Evolutionary conservation across 768 basidiomycete genomes (phyloP).

Genomic region (Lentinus tigrinus): DNA sequence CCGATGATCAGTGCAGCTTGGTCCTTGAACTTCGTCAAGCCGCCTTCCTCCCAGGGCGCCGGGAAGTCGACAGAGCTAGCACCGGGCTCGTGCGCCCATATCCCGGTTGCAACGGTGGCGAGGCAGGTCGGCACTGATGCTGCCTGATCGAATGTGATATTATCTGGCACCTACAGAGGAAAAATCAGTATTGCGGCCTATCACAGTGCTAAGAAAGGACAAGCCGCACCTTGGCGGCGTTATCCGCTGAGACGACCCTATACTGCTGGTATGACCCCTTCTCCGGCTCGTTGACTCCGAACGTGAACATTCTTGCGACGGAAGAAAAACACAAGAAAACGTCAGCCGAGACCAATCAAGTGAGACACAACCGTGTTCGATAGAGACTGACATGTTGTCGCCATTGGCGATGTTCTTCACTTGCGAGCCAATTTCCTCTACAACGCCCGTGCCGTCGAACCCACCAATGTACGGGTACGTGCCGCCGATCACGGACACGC

Average conservation of each 20-base stretch:
- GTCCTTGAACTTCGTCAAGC: neutral
- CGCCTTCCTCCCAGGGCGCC: slow-evolving; percentile 7
- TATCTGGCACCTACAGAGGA: slow-evolving; percentile 24
- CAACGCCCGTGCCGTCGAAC: slow-evolving; percentile 32
- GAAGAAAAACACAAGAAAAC: neutral
- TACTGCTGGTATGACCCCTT: slow-evolving; percentile 26
- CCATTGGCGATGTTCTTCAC: slow-evolving; percentile 38
- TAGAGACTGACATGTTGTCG: slow-evolving; percentile 45
- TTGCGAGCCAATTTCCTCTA: slow-evolving; percentile 38
- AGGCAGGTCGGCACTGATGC: slow-evolving; percentile 30
- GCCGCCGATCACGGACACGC: too few relatives aligned
- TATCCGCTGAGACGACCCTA: slow-evolving; percentile 22
- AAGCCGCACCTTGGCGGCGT: slow-evolving; percentile 18
- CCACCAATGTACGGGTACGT: slow-evolving; percentile 30
- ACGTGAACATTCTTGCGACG: neutral
- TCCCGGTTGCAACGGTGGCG: neutral
- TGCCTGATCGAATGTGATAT: slow-evolving; percentile 29
- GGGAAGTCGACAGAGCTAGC: slow-evolving; percentile 7
- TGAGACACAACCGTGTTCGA: too few relatives aligned
- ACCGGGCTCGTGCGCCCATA: neutral
- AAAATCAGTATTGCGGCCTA: neutral
- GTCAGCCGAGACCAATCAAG: slow-evolving; percentile 13
- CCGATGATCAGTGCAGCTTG: slow-evolving; percentile 8
- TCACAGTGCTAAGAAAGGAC: neutral
- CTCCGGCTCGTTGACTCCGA: neutral